phyloP scores from a whole-genome alignment of 78 protist species.

The Anaeramoeba flamelloides region DNA sequence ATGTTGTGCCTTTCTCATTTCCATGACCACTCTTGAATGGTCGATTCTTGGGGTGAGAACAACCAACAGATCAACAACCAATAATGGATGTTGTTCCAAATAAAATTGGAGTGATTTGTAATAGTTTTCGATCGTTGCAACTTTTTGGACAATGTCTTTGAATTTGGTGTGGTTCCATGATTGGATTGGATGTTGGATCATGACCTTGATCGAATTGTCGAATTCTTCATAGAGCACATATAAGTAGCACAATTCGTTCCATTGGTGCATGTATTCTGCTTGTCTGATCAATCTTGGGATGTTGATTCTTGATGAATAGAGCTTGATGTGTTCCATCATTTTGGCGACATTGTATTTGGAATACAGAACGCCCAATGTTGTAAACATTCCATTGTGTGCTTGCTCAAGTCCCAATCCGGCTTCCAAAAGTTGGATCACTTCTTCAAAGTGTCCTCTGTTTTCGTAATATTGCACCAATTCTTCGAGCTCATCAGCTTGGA shows the following conservation, averaged over 20 bases:
- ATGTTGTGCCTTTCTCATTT: slow-evolving; percentile 5
- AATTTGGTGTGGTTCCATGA: slow-evolving; percentile 83
- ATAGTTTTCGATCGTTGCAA: slow-evolving; percentile 72
- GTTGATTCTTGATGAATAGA: slow-evolving; percentile 67
- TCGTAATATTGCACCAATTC: slow-evolving; percentile 62
- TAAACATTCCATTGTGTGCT: slow-evolving; percentile 94
- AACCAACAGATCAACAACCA: slow-evolving; percentile 66
- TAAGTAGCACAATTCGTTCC: slow-evolving; percentile 77
- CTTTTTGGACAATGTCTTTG: slow-evolving; percentile 70
- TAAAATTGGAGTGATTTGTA: slow-evolving; percentile 49
- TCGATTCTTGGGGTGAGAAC: slow-evolving; percentile 57
- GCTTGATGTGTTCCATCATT: slow-evolving; percentile 91
- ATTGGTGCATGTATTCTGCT: slow-evolving; percentile 69
- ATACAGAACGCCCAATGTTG: slow-evolving; percentile 90
- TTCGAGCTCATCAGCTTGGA: slow-evolving; percentile 83
- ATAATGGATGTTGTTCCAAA: slow-evolving; percentile 37
- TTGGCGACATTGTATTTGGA: slow-evolving; percentile 71
- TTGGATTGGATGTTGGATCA: slow-evolving; percentile 82
- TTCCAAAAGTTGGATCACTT: slow-evolving; percentile 43
- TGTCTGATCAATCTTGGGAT: slow-evolving; percentile 66
- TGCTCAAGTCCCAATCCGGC: slow-evolving; percentile 73
- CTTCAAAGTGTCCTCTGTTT: slow-evolving; percentile 26
- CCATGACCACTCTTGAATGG: slow-evolving; percentile 52
- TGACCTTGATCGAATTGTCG: slow-evolving; percentile 77
- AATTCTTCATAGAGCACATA: slow-evolving; percentile 82